Percentiles rank a stretch among this genome's conserved stretches.
These are phyloP conservation scores for Aspergillus sp. DNA, from an alignment of 2,329 filamentous ascomycete genomes.

Conservation along the genomic window DNA sequence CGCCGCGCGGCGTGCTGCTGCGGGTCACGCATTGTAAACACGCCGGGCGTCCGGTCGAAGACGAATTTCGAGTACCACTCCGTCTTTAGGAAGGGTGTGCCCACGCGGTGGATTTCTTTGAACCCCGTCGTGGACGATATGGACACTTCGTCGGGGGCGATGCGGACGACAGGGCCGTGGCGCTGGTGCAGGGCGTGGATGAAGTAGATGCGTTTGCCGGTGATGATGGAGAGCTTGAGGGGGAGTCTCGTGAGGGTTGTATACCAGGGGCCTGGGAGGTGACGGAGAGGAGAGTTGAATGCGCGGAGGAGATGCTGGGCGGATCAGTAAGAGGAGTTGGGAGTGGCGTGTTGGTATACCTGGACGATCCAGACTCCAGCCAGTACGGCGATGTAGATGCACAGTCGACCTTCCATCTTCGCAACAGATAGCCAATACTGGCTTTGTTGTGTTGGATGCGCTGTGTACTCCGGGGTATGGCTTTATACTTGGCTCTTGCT, in stretches of 20 bases:
- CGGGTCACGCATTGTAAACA: slow-evolving; percentile 42
- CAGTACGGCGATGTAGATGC: not conserved
- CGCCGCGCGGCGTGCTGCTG: slow-evolving; percentile 41
- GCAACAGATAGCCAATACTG: too few species aligned
- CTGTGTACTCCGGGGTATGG: not conserved
- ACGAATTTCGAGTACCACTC: slow-evolving; percentile 26
- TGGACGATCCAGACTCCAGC: not conserved
- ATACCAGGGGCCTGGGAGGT: slow-evolving; percentile 6
- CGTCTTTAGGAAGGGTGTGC: slow-evolving; percentile 25
- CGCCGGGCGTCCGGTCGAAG: slow-evolving; percentile 11
- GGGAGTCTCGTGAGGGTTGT: slow-evolving; percentile 5
- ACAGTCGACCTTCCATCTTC: not conserved
- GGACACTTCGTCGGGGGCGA: slow-evolving; percentile 21
- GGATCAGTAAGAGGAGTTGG: too few species aligned
- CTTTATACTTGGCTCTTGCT: not conserved
- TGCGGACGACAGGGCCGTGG: slow-evolving; percentile 24
- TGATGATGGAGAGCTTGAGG: slow-evolving; percentile 9
- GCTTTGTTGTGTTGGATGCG: too few species aligned
- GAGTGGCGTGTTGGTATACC: not conserved
- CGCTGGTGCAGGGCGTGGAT: slow-evolving; percentile 21
- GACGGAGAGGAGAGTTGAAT: slow-evolving; percentile 3
- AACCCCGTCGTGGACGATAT: slow-evolving; percentile 35
- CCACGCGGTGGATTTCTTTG: slow-evolving; percentile 27
- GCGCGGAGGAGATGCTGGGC: not conserved
- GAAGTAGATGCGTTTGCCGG: slow-evolving; percentile 12